A percentile compares a stretch with the other conserved stretches of the same genome.
Conservation (phyloP, 2,329 filamentous ascomycete genomes). For the Paraphoma sp. region DNA sequence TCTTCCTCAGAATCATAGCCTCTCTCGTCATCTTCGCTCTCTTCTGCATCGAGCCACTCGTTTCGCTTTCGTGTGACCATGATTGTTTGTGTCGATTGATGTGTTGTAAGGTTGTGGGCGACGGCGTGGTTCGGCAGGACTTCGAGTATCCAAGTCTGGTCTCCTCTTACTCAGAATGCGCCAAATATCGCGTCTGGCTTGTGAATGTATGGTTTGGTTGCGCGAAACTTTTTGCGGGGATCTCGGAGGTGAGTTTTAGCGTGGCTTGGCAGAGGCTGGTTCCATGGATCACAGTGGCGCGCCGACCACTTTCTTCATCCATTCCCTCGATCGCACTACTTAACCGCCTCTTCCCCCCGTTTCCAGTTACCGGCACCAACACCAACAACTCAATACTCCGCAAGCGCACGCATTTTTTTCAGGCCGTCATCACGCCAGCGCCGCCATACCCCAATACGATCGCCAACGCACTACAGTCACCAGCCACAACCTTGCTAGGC, state of each 20-base stretch:
- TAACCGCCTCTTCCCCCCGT: background rate
- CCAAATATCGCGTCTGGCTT: background rate
- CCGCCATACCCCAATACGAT: background rate
- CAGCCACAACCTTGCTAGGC: constrained; percentile 1
- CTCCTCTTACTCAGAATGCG: background rate
- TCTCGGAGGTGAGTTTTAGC: constrained; percentile 34
- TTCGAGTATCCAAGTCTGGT: background rate
- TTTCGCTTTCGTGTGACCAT: constrained; percentile 74
- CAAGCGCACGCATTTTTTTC: background rate
- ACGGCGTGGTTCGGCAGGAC: too few relatives aligned
- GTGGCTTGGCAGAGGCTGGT: constrained; percentile 14
- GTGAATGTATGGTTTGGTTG: constrained; percentile 6
- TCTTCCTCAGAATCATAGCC: constrained; percentile 74
- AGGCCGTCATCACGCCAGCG: background rate
- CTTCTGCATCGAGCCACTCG: constrained; percentile 67
- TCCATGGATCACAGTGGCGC: constrained; percentile 9
- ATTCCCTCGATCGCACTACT: constrained; percentile 3
- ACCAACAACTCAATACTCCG: background rate
- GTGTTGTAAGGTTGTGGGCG: too few relatives aligned
- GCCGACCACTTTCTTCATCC: constrained; percentile 9
- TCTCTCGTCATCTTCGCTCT: constrained; percentile 51
- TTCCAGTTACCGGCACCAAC: background rate
- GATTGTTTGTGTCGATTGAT: background rate
- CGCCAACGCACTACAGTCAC: background rate
- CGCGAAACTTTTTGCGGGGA: constrained; percentile 35